Evolutionary conservation across 2,329 filamentous ascomycete species (phyloP).

Genomic region (Huntiella moniliformis): DNA sequence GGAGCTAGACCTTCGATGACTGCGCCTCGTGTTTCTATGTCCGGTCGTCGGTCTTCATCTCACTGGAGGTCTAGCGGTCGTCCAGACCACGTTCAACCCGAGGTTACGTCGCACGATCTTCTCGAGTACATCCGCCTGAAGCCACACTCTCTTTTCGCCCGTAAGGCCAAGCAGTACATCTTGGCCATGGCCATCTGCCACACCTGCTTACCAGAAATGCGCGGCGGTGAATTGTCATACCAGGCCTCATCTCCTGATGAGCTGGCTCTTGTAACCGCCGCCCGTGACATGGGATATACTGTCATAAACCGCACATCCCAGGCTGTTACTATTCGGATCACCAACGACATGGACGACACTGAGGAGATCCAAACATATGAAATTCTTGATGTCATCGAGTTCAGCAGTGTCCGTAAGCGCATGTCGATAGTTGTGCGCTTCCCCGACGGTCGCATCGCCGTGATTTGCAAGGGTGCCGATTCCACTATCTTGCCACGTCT

Average conservation of each 20-base stretch:
- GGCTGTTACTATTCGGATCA: conserved; percentile 37
- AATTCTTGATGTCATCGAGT: conserved; percentile 74
- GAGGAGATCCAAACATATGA: conserved; percentile 48
- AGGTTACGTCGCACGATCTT: conserved; percentile 52
- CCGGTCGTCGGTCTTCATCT: conserved; percentile 27
- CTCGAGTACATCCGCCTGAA: conserved; percentile 58
- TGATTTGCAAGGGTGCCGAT: conserved; percentile 85
- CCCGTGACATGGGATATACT: conserved; percentile 67
- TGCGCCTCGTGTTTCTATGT: conserved; percentile 16
- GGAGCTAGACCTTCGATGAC: conserved; percentile 13
- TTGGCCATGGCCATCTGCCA: conserved; percentile 76
- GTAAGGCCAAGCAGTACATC: conserved; percentile 64
- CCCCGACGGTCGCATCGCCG: conserved; percentile 60
- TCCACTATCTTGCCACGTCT: conserved; percentile 63
- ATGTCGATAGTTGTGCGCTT: conserved; percentile 85
- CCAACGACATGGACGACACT: conserved; percentile 14
- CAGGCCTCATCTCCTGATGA: conserved; percentile 86
- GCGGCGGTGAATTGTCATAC: conserved; percentile 54
- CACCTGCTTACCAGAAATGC: conserved; percentile 69
- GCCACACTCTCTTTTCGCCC: conserved; percentile 59
- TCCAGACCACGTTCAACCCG: conserved; percentile 32
- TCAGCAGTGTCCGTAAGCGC: conserved; percentile 71
- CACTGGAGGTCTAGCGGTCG: conserved; percentile 31
- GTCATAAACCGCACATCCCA: conserved; percentile 56
- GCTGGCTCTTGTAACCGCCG: conserved; percentile 65